phyloP scores from a whole-genome alignment of 768 basidiomycete genomes.

The Mycena venus region DNA sequence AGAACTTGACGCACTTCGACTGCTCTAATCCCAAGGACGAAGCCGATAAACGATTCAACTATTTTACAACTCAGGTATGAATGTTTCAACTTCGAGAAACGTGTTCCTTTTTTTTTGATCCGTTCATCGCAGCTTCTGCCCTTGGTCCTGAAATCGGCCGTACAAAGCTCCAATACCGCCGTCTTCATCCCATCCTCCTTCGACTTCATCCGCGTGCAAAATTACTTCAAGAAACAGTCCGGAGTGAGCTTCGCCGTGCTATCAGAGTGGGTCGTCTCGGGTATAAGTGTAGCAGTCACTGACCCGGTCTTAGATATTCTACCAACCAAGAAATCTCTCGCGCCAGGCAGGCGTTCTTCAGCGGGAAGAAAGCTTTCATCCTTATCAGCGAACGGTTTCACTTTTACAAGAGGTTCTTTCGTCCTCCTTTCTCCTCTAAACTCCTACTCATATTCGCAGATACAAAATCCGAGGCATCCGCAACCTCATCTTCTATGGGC shows the following conservation, averaged over 20 bases:
- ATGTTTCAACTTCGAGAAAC: background rate
- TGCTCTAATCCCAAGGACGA: slow-evolving; percentile 80
- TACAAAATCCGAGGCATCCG: slow-evolving; percentile 95
- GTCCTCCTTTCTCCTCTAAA: background rate
- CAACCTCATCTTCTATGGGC: slow-evolving; percentile 93
- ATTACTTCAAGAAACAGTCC: slow-evolving; percentile 82
- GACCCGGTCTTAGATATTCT: slow-evolving; percentile 74
- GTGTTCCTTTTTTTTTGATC: background rate
- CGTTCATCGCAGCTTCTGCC: slow-evolving; percentile 75
- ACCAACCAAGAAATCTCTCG: slow-evolving; percentile 95
- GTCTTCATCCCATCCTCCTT: slow-evolving; percentile 96
- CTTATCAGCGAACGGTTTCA: slow-evolving; percentile 98
- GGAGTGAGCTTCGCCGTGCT: slow-evolving; percentile 84
- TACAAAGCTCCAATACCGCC: slow-evolving; percentile 89
- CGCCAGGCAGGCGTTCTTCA: slow-evolving; percentile 93
- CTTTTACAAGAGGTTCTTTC: slow-evolving; percentile 85
- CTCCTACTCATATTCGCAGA: slow-evolving; percentile 50
- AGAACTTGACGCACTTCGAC: slow-evolving; percentile 86
- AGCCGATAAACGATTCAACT: slow-evolving; percentile 86
- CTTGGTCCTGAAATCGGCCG: slow-evolving; percentile 88
- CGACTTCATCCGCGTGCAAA: slow-evolving; percentile 94
- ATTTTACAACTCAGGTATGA: slow-evolving; percentile 92
- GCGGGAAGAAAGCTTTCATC: slow-evolving; percentile 86
- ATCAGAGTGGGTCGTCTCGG: slow-evolving; percentile 77
- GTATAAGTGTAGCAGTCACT: slow-evolving; percentile 8